These are phyloP conservation scores for Globisporangium camurandrum DNA, from an alignment of 352 stramenopile genomes.

Conservation along the genomic window DNA sequence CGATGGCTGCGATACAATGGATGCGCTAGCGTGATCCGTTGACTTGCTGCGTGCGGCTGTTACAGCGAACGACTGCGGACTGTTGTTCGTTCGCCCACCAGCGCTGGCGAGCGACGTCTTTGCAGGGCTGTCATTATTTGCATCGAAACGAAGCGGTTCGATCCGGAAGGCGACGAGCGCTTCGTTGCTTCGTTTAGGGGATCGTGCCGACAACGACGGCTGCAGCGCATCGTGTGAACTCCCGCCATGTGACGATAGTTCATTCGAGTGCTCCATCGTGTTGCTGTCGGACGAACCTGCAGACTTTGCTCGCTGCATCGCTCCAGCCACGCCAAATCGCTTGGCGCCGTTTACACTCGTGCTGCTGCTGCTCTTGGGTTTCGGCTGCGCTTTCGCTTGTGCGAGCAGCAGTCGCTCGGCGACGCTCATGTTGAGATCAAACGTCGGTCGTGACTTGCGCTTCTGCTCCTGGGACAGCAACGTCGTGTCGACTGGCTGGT, in stretches of 20 bases:
- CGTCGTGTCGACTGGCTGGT: slow-evolving; percentile 46
- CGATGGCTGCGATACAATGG: neutral
- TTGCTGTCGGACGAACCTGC: neutral
- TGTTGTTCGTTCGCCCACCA: neutral
- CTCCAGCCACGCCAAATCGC: slow-evolving; percentile 14
- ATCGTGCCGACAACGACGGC: neutral
- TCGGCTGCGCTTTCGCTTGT: slow-evolving; percentile 33
- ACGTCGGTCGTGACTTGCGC: slow-evolving; percentile 50
- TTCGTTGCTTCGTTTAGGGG: slow-evolving; percentile 2
- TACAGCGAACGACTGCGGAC: neutral
- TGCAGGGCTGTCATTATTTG: neutral
- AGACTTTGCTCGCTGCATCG: slow-evolving; percentile 11
- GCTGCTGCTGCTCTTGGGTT: slow-evolving; percentile 6
- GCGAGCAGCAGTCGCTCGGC: slow-evolving; percentile 49
- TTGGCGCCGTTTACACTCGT: neutral
- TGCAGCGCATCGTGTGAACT: neutral
- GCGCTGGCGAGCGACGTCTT: too few species aligned
- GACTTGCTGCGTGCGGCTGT: neutral
- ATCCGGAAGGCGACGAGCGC: slow-evolving; percentile 16
- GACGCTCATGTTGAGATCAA: slow-evolving; percentile 61
- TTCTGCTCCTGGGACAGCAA: slow-evolving; percentile 52
- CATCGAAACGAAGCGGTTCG: slow-evolving; percentile 11
- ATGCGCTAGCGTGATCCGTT: neutral
- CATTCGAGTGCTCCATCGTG: neutral
- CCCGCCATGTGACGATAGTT: too few species aligned